phyloP scores from a whole-genome alignment of 1,284 basidiomycete genomes.

The Ustilago bromivora region DNA sequence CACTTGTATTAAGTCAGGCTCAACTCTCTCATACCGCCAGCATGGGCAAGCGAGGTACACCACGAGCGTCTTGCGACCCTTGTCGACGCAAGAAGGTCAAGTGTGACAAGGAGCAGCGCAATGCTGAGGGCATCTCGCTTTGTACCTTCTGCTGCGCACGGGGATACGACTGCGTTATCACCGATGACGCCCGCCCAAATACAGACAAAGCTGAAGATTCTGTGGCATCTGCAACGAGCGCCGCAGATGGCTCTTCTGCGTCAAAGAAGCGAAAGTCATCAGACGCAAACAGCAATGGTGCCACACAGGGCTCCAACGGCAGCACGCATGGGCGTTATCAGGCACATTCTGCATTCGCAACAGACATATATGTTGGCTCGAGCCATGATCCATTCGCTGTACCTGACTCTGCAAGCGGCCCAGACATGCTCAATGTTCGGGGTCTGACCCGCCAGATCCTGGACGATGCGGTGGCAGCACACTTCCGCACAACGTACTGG shows the following conservation, averaged over 20 bases:
- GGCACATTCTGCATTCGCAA: background rate
- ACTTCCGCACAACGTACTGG: conserved; percentile 42
- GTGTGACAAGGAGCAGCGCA: conserved; percentile 50
- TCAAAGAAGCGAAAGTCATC: conserved; percentile 34
- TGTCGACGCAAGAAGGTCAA: conserved; percentile 54
- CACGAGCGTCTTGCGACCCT: conserved; percentile 51
- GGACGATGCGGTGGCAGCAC: conserved; percentile 30
- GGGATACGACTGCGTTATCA: conserved; percentile 46
- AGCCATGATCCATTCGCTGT: conserved; percentile 15
- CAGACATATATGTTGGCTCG: background rate
- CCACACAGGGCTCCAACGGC: background rate
- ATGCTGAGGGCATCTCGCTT: conserved; percentile 41
- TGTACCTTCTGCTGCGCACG: conserved; percentile 41
- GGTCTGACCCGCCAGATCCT: conserved; percentile 41
- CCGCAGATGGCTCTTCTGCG: conserved; percentile 7
- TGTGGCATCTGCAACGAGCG: background rate
- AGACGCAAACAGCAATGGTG: conserved; percentile 5
- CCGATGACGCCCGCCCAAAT: conserved; percentile 28
- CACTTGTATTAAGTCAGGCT: too few species aligned
- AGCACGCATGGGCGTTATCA: background rate
- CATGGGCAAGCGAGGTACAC: conserved; percentile 52
- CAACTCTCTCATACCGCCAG: too few species aligned
- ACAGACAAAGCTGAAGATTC: conserved; percentile 23
- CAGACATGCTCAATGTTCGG: conserved; percentile 31
- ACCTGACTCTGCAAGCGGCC: conserved; percentile 15